A percentile compares a stretch with the other conserved stretches of the same genome.
Evolutionary conservation across 2,329 filamentous ascomycete genomes (phyloP).

Genomic region (Pseudogymnoascus sp.): DNA sequence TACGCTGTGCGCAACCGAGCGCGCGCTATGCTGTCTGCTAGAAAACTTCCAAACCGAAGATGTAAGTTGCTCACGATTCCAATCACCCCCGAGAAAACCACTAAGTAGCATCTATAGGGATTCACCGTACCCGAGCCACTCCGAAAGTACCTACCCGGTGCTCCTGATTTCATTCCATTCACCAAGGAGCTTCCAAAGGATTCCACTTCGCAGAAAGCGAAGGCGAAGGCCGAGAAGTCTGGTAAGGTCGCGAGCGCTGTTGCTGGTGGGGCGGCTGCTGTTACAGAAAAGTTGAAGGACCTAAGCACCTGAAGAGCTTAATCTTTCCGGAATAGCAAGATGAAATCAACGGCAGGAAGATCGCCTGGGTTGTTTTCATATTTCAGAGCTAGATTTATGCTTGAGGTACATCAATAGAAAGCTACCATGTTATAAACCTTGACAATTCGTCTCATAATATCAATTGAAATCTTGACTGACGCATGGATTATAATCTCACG

Average conservation of each 20-base stretch:
- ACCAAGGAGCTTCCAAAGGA: constrained; percentile 79
- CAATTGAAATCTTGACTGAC: background rate
- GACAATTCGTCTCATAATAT: background rate
- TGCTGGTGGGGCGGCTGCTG: constrained; percentile 22
- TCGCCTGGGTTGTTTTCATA: background rate
- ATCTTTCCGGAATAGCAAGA: background rate
- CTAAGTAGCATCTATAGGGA: constrained; percentile 42
- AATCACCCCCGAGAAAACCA: background rate
- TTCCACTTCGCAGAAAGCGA: constrained; percentile 50
- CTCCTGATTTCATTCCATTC: constrained; percentile 83
- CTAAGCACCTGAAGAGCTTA: constrained; percentile 5
- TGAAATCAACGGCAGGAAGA: background rate
- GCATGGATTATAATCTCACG: background rate
- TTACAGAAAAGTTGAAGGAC: constrained; percentile 31
- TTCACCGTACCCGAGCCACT: constrained; percentile 74
- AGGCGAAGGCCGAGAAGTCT: constrained; percentile 29
- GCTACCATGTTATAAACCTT: background rate
- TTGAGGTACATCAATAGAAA: background rate
- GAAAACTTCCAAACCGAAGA: constrained; percentile 96
- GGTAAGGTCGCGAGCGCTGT: constrained; percentile 24
- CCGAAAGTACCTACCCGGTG: constrained; percentile 81
- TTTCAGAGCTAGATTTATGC: background rate
- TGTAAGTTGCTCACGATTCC: constrained; percentile 37
- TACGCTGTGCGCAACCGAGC: constrained; percentile 82
- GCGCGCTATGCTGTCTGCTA: constrained; percentile 86